A percentile compares a stretch with the other conserved stretches of the same genome.
Evolutionary conservation across 192 early-diverging fungal genomes (phyloP).

Genomic region (Podila verticillata): DNA sequence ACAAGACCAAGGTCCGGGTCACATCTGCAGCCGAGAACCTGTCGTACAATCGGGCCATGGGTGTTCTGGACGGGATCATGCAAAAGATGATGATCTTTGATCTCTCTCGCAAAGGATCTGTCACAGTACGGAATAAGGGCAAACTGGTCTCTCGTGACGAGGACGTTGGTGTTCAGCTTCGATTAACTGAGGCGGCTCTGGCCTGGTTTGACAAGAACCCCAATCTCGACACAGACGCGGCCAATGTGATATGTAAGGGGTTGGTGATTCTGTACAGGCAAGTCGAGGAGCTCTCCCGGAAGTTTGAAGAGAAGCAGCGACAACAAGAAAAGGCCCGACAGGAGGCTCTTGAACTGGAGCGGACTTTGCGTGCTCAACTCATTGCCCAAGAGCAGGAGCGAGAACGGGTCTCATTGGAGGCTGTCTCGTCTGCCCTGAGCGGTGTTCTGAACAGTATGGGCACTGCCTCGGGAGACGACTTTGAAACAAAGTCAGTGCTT

Average conservation of each 20-base stretch:
- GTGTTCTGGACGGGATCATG: constrained; percentile 50
- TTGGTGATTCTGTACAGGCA: constrained; percentile 40
- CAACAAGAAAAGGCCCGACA: constrained; percentile 21
- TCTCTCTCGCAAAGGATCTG: constrained; percentile 42
- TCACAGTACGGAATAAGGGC: constrained; percentile 42
- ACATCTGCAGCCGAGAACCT: constrained; percentile 42
- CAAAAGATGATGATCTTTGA: constrained; percentile 59
- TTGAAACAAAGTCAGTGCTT: constrained; percentile 37
- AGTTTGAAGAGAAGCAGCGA: constrained; percentile 43
- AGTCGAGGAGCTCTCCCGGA: constrained; percentile 43
- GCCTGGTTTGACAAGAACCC: constrained; percentile 55
- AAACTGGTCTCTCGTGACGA: constrained; percentile 28
- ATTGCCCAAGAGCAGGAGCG: constrained; percentile 28
- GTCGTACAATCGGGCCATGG: constrained; percentile 46
- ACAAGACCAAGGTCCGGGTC: constrained; percentile 37
- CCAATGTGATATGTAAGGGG: constrained; percentile 44
- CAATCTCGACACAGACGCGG: constrained; percentile 50
- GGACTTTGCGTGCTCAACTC: constrained; percentile 9
- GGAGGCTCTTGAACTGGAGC: constrained; percentile 9
- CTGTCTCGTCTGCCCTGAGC: constrained; percentile 34
- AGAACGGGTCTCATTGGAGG: constrained; percentile 38
- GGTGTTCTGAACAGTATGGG: constrained; percentile 31
- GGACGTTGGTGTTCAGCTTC: constrained; percentile 46
- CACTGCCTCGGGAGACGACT: constrained; percentile 27
- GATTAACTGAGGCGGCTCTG: constrained; percentile 47